Evolutionary conservation across 2,329 filamentous ascomycete genomes (phyloP).

Genomic region (Calonectria crousiana): DNA sequence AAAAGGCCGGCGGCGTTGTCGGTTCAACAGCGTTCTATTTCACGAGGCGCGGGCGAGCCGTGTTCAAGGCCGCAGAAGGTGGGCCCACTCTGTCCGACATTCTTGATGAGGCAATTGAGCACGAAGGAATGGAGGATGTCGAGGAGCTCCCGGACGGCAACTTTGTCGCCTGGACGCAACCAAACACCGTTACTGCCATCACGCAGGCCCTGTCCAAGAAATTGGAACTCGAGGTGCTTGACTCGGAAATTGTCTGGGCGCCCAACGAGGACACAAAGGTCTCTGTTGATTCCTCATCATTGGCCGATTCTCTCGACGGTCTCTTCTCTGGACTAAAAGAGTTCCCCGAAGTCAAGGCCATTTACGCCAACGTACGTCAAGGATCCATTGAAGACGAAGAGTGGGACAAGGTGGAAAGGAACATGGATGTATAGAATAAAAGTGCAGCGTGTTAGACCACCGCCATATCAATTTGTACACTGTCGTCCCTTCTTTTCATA

Average conservation of each 20-base stretch:
- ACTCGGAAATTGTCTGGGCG: conserved; percentile 86
- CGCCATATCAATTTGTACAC: conserved; percentile 36
- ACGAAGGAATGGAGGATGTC: conserved; percentile 81
- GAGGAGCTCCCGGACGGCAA: conserved; percentile 76
- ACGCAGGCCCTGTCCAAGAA: conserved; percentile 67
- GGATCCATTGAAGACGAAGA: conserved; percentile 64
- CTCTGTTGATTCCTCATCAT: conserved; percentile 67
- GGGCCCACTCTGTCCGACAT: conserved; percentile 75
- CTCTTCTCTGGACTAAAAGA: conserved; percentile 74
- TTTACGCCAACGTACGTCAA: conserved; percentile 78
- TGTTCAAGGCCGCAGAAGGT: conserved; percentile 69
- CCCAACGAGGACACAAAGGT: conserved; percentile 84
- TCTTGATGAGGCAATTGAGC: conserved; percentile 84
- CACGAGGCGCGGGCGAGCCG: conserved; percentile 79
- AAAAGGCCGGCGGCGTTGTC: conserved; percentile 75
- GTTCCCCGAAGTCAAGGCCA: conserved; percentile 78
- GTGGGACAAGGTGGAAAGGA: conserved; percentile 66
- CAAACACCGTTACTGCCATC: conserved; percentile 48
- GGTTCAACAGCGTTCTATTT: conserved; percentile 89
- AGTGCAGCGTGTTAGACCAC: conserved; percentile 48
- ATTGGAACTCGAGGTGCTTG: conserved; percentile 75
- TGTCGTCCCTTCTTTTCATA: conserved; percentile 22
- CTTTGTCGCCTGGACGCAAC: conserved; percentile 69
- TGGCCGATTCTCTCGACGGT: conserved; percentile 67
- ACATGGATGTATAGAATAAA: conserved; percentile 61